Evolutionary conservation across 768 basidiomycete species (phyloP).

Genomic region (Macrolepiota albuminosa): DNA sequence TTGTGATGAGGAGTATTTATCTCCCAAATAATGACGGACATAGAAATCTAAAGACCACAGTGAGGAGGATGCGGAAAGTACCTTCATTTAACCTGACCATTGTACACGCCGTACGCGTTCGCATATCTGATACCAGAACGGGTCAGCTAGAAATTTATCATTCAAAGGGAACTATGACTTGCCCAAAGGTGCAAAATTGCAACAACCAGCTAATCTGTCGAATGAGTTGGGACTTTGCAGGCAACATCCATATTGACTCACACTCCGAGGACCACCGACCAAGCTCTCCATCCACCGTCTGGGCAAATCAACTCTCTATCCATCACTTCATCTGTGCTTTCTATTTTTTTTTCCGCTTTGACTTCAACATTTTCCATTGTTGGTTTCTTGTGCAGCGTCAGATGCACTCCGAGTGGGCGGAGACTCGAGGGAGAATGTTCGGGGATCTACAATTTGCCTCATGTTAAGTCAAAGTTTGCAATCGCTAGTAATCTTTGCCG

Average conservation of each 20-base stretch:
- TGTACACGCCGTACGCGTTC: slow-evolving; percentile 7
- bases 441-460: not conserved
- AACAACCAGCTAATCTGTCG: not conserved
- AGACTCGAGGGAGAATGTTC: not conserved
- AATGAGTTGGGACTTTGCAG: not conserved
- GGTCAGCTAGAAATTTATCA: not conserved
- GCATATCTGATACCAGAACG: not conserved
- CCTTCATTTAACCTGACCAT: not conserved
- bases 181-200: slow-evolving; percentile 7
- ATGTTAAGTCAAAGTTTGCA: not conserved
- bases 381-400: not conserved
- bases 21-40: slow-evolving; percentile 30
- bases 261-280: slow-evolving; percentile 41
- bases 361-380: not conserved
- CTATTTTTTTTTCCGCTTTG: not conserved
- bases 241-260: slow-evolving; percentile 16
- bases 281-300: slow-evolving; percentile 38
- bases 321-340: not conserved
- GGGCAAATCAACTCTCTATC: slow-evolving; percentile 18
- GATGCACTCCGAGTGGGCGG: not conserved
- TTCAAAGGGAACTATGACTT: not conserved
- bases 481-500: not conserved
- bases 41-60: slow-evolving; percentile 28
- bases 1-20: slow-evolving; percentile 23
- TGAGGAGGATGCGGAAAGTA: not conserved